Evolutionary conservation across 2,329 filamentous ascomycete species (phyloP).

Genomic region (Ceratocystis variospora): DNA sequence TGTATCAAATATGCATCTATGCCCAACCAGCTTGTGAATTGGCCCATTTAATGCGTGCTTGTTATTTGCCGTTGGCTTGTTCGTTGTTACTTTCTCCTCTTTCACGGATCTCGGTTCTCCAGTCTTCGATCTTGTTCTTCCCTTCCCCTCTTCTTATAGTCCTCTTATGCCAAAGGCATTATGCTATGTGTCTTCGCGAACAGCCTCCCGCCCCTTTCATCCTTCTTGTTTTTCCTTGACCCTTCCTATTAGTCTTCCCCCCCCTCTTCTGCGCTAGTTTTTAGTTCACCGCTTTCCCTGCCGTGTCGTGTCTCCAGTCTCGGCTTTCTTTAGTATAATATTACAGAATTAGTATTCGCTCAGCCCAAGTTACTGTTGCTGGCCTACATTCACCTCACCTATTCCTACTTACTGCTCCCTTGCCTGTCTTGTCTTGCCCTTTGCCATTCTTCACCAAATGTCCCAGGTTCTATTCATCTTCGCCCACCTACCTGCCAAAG

Average conservation of each 20-base stretch:
- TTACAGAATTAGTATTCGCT: neutral
- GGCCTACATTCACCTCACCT: neutral
- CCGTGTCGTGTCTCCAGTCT: neutral
- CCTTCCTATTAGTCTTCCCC: too few relatives aligned
- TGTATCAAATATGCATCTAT: constrained; percentile 7
- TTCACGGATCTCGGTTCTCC: neutral
- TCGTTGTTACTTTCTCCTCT: neutral
- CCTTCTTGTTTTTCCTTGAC: too few relatives aligned
- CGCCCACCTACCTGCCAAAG: neutral
- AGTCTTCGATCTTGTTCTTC: constrained; percentile 2
- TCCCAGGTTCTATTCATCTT: neutral
- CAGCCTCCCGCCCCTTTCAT: too few relatives aligned
- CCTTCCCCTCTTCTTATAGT: neutral
- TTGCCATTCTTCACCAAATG: neutral
- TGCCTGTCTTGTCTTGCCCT: neutral
- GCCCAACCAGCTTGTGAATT: neutral
- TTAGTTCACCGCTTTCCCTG: neutral
- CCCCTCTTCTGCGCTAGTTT: neutral
- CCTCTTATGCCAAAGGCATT: too few relatives aligned
- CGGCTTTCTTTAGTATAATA: neutral
- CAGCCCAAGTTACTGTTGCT: neutral
- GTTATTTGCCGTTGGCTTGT: neutral
- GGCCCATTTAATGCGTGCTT: neutral
- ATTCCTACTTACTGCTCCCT: neutral
- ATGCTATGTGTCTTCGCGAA: too few relatives aligned